Percentiles rank a stretch among this genome's conserved stretches.
phyloP scores from a whole-genome alignment of 352 stramenopile species.

The Pythium aquatile region DNA sequence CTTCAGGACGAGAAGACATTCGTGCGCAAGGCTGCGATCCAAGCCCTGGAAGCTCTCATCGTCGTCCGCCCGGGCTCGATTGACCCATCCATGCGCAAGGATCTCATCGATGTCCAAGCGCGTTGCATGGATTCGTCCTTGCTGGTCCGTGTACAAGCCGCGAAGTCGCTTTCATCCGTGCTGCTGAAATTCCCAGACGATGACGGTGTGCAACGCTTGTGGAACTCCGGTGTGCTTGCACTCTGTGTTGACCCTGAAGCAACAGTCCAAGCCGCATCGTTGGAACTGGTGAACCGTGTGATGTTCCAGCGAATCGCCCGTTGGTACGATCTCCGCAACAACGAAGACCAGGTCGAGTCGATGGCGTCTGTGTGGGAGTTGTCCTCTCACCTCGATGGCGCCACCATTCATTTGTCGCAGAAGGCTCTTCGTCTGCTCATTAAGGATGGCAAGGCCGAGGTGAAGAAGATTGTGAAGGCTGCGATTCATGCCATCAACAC shows the following conservation, averaged over 20 bases:
- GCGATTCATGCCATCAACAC: slow-evolving; percentile 67
- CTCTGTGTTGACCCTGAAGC: slow-evolving; percentile 78
- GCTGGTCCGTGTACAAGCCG: slow-evolving; percentile 75
- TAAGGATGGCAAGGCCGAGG: slow-evolving; percentile 58
- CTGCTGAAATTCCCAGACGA: slow-evolving; percentile 70
- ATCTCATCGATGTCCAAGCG: slow-evolving; percentile 77
- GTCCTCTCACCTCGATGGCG: slow-evolving; percentile 69
- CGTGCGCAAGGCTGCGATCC: slow-evolving; percentile 73
- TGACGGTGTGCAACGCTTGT: slow-evolving; percentile 72
- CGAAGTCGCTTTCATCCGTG: slow-evolving; percentile 79
- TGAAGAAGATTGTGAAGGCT: slow-evolving; percentile 52
- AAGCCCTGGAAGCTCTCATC: slow-evolving; percentile 74
- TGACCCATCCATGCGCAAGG: slow-evolving; percentile 50
- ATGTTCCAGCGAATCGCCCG: slow-evolving; percentile 66
- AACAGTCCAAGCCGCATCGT: slow-evolving; percentile 61
- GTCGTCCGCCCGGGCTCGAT: slow-evolving; percentile 46
- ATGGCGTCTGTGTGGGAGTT: slow-evolving; percentile 58
- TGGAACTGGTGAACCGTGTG: slow-evolving; percentile 56
- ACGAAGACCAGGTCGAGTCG: slow-evolving; percentile 27
- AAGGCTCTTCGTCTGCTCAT: slow-evolving; percentile 69
- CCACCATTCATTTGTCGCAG: slow-evolving; percentile 74
- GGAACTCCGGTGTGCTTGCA: slow-evolving; percentile 82
- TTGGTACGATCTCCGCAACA: slow-evolving; percentile 52
- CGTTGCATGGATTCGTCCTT: slow-evolving; percentile 76
- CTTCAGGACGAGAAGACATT: slow-evolving; percentile 83